Evolutionary conservation across 495 filamentous ascomycete species (phyloP), one percentile per base, ranked within the genome.

Genomic region (Aspergillus incahuasiensis): DNA sequence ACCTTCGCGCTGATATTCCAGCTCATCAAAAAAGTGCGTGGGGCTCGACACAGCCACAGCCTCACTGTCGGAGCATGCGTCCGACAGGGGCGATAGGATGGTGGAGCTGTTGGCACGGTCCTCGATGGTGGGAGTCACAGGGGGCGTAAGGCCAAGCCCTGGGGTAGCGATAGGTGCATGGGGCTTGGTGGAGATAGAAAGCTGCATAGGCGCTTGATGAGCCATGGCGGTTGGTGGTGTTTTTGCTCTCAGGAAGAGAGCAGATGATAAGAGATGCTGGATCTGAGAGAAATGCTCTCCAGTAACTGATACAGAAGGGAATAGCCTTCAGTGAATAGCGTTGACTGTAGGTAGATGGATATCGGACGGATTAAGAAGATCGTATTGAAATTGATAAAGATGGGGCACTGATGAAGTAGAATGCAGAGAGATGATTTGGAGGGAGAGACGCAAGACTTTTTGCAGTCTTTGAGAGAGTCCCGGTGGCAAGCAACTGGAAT

Each of bases 61-160:
- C 6, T 43, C 13, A 15, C n/a, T 11, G 21, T 42, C 47, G 2
- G 18, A 12, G 30, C 28, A 47, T 18, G 32, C 56, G 2, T 12
- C 43, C 19, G 53, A 41, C 7, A 52, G 44, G 11, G 57, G 45
- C 19, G 55, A 60, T 25, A 53, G 6, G 4, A 16, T 7, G 15
- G 34, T 50, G 34, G 58, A 41, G 16, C 52, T 57, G n/a, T 52
- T 51, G 18, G 60, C 61, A 21, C 47, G 48, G 22, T 67, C 59
- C 39, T 63, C 66, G 28, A 57, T 60, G 15, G 67, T 71, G 34
- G 73, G 73, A 12, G 73, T 73, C 13, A 74, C 67, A 19, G 73
- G 73, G 15, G 73, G 73, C 11, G 71, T 74, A 25, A 73, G 66
- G 46, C 55, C 63, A 1, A 61, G 57, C 5, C 44, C 21, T 13